Evolutionary conservation across 805 yeast genomes (phyloP).

Genomic region (Nakazawaea holstii): DNA sequence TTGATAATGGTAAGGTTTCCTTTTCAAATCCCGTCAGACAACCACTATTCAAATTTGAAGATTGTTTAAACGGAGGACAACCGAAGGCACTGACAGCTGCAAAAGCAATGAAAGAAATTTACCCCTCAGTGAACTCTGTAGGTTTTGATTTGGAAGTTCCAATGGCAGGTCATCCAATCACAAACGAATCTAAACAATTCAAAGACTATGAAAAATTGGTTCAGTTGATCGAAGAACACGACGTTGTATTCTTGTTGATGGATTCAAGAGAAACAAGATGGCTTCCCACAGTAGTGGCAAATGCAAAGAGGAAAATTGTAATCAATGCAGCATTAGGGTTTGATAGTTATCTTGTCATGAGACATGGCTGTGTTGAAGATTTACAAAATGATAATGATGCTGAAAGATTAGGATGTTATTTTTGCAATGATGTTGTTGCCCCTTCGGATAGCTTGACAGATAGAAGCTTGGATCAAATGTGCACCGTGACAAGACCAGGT

Average conservation of each 20-base stretch:
- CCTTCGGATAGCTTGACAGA: constrained; percentile 86
- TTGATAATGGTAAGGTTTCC: constrained; percentile 85
- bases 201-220: constrained; percentile 48
- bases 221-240: constrained; percentile 58
- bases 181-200: constrained; percentile 45
- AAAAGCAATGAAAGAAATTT: constrained; percentile 58
- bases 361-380: constrained; percentile 62
- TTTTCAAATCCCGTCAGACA: constrained; percentile 95
- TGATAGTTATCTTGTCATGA: constrained; percentile 88
- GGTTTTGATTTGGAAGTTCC: constrained; percentile 79
- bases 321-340: constrained; percentile 94
- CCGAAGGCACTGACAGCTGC: constrained; percentile 82
- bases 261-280: constrained; percentile 96
- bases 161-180: constrained; percentile 90
- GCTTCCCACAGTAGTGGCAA: constrained; percentile 88
- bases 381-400: background rate
- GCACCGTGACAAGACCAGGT: constrained; percentile 97
- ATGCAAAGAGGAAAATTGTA: constrained; percentile 62
- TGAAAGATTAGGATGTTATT: constrained; percentile 85
- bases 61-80: constrained; percentile 69
- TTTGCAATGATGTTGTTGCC: constrained; percentile 93
- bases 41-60: constrained; percentile 77
- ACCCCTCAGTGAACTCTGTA: constrained; percentile 64
- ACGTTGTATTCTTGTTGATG: constrained; percentile 74
- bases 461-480: constrained; percentile 93